Percentiles rank a stretch among this genome's conserved stretches.
Evolutionary conservation across 148 eudicot species (phyloP).

Genomic region (Limonium bicolor): DNA sequence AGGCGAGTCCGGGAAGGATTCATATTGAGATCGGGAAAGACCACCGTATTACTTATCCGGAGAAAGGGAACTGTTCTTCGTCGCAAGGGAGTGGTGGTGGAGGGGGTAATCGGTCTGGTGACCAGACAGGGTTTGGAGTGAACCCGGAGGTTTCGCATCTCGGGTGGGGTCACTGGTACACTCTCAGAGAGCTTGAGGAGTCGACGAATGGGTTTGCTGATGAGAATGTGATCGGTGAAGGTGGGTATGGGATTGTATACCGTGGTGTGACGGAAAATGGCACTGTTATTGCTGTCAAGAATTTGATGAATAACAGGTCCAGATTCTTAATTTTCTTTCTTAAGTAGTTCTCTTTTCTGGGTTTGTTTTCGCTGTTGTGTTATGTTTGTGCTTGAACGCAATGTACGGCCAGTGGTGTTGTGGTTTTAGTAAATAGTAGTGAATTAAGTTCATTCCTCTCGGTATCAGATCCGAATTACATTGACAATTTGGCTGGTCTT

Average conservation of each 20-base stretch:
- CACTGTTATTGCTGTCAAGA: conserved; percentile 60
- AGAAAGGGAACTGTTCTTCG: conserved; percentile 9
- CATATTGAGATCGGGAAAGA: conserved; percentile 47
- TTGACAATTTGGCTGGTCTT: too few species aligned
- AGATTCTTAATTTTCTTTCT: not conserved
- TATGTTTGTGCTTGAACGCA: too few species aligned
- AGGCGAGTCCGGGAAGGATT: conserved; percentile 18
- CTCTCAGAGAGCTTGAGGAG: conserved; percentile 67
- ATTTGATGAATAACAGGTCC: conserved; percentile 80
- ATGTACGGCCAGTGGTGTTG: too few species aligned
- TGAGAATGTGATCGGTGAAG: conserved; percentile 92
- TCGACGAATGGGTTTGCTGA: conserved; percentile 50
- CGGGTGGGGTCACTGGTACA: conserved; percentile 97
- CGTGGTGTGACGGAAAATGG: conserved; percentile 36
- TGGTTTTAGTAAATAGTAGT: too few species aligned
- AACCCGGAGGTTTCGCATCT: conserved; percentile 58
- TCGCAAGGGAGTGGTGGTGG: conserved; percentile 22
- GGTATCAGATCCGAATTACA: too few species aligned
- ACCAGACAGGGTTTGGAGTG: conserved; percentile 11
- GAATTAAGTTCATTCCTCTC: too few species aligned
- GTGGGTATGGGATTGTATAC: conserved; percentile 92
- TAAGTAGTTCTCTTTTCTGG: too few species aligned
- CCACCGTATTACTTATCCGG: conserved; percentile 38
- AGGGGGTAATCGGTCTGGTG: conserved; percentile 24
- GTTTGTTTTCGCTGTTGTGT: too few species aligned